These are phyloP conservation scores for Euptelea pleiosperma DNA, from an alignment of 164 flowering plant species.

Conservation along the genomic window DNA sequence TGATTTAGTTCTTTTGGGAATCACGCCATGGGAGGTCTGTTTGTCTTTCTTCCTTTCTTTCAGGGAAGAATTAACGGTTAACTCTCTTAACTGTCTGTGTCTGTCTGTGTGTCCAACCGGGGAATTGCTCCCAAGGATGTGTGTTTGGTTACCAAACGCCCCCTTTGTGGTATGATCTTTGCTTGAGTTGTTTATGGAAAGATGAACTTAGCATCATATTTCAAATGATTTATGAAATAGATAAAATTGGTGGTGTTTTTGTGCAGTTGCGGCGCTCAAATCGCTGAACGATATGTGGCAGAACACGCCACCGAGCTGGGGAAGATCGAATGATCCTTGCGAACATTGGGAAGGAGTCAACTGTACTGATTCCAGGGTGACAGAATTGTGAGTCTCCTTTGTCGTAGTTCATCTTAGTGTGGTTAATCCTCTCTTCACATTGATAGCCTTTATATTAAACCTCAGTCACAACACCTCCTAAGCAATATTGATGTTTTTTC, in stretches of 20 bases:
- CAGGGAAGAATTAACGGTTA: too few relatives aligned
- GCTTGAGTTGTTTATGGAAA: too few relatives aligned
- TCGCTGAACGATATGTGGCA: conserved; percentile 58
- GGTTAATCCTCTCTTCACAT: not conserved
- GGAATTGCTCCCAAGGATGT: too few relatives aligned
- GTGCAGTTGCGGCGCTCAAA: conserved; percentile 49
- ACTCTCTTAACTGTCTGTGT: too few relatives aligned
- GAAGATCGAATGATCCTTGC: conserved; percentile 67
- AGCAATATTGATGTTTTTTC: conserved; percentile 13
- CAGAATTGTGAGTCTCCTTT: conserved; percentile 54
- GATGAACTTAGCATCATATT: too few relatives aligned
- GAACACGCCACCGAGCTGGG: conserved; percentile 84
- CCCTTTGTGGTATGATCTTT: too few relatives aligned
- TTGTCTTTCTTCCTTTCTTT: too few relatives aligned
- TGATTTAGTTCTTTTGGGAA: too few relatives aligned
- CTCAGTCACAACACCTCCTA: not conserved
- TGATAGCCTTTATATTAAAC: not conserved
- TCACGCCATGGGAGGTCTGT: too few relatives aligned
- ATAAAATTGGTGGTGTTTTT: not conserved
- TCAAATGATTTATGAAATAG: not conserved
- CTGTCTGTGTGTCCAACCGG: too few relatives aligned
- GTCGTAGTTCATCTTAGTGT: not conserved
- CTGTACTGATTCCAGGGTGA: conserved; percentile 65
- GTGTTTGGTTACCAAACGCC: too few relatives aligned
- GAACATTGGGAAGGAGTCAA: conserved; percentile 76